Conservation (phyloP, 208 protist species). For the Trypanosoma rangeli region DNA sequence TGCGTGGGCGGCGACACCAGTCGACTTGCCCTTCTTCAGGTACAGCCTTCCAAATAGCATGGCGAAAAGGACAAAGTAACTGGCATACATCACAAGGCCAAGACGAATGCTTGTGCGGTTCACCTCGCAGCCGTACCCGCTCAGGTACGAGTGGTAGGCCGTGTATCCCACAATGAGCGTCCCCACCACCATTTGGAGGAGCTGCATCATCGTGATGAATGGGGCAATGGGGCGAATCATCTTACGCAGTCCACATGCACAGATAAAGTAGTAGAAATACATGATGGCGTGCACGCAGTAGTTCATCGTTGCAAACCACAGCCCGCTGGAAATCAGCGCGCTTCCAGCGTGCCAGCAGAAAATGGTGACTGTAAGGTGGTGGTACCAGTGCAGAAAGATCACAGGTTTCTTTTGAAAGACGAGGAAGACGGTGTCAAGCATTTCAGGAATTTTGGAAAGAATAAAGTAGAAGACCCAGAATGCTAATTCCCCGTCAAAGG, state of each 20-base stretch:
- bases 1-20: not conserved
- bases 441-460: conserved; percentile 87
- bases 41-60: conserved; percentile 86
- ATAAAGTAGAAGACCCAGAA: conserved; percentile 73
- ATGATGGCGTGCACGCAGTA: conserved; percentile 94
- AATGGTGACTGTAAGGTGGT: conserved; percentile 92
- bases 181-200: conserved; percentile 93
- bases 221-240: conserved; percentile 74
- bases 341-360: conserved; percentile 91
- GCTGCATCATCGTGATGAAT: conserved; percentile 86
- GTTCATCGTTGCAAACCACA: conserved; percentile 93
- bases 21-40: conserved; percentile 28
- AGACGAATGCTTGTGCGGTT: conserved; percentile 55
- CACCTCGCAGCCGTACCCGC: conserved; percentile 53
- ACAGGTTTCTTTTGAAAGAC: conserved; percentile 85
- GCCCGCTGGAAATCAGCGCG: conserved; percentile 42
- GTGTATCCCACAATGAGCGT: conserved; percentile 61
- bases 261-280: conserved; percentile 94
- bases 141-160: conserved; percentile 53
- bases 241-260: conserved; percentile 52
- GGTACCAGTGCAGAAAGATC: conserved; percentile 92
- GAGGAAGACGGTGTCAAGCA: conserved; percentile 85
- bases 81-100: conserved; percentile 89
- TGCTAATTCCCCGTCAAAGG: conserved; percentile 59
- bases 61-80: conserved; percentile 92